Evolutionary conservation across 2,329 filamentous ascomycete genomes (phyloP).

Genomic region (Fusarium sp.): DNA sequence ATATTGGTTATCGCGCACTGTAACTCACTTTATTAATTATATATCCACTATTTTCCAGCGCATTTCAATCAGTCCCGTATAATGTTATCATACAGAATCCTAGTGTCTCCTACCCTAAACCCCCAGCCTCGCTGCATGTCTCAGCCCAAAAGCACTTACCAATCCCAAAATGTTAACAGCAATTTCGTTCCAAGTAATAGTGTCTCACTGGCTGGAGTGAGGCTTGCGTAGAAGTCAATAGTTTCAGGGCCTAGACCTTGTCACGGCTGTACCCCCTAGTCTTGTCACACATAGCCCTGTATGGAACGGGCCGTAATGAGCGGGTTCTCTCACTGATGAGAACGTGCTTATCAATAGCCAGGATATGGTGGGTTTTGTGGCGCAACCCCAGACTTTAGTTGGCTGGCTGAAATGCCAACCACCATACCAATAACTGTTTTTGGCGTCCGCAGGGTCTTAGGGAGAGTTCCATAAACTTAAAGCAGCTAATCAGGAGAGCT

Average conservation of each 20-base stretch:
- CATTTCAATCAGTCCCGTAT: too few species aligned
- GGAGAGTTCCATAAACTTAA: neutral
- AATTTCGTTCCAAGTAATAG: too few species aligned
- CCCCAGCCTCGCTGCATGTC: neutral
- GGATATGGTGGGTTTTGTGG: neutral
- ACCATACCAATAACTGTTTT: neutral
- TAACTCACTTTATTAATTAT: too few species aligned
- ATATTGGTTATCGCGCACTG: too few species aligned
- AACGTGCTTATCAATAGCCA: neutral
- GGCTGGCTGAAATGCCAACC: constrained; percentile 14
- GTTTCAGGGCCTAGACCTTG: neutral
- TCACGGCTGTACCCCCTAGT: too few species aligned
- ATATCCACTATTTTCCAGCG: too few species aligned
- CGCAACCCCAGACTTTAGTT: neutral
- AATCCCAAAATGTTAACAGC: neutral
- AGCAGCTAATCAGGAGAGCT: neutral
- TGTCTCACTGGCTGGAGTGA: too few species aligned
- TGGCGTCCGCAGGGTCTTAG: neutral
- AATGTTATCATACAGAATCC: too few species aligned
- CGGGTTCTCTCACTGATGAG: accelerated
- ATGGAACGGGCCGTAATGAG: neutral
- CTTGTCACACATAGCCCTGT: accelerated
- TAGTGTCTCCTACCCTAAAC: neutral
- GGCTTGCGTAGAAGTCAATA: neutral
- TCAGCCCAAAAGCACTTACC: neutral